Percentiles rank a stretch among this genome's conserved stretches.
Evolutionary conservation across 2,329 filamentous ascomycete genomes (phyloP).

Genomic region (Diaporthe eres): DNA sequence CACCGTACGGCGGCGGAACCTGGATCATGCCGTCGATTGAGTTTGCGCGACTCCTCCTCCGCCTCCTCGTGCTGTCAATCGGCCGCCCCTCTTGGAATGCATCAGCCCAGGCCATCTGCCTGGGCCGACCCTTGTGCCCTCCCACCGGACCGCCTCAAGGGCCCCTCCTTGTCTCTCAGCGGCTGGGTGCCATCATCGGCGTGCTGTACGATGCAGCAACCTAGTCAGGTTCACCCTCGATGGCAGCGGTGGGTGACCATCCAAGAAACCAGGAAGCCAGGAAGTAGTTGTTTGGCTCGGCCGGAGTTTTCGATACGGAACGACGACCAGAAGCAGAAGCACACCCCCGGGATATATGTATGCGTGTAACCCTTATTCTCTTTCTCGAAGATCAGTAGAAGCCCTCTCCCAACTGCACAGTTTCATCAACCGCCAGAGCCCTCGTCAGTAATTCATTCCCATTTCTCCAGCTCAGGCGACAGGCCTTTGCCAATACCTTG

Average conservation of each 20-base stretch:
- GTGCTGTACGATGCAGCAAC: neutral
- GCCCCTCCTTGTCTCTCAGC: slow-evolving; percentile 27
- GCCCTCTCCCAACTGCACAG: neutral
- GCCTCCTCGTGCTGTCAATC: slow-evolving; percentile 19
- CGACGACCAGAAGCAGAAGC: slow-evolving; percentile 1
- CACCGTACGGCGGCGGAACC: slow-evolving; percentile 13
- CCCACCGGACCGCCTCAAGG: neutral
- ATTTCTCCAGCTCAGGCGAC: neutral
- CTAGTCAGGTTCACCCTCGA: slow-evolving; percentile 26
- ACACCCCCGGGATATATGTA: slow-evolving; percentile 24
- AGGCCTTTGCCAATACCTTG: neutral
- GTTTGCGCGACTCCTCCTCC: slow-evolving; percentile 22
- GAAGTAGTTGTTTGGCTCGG: slow-evolving; percentile 8
- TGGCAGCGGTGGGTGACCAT: neutral
- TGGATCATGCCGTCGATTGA: slow-evolving; percentile 31
- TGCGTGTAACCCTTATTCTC: neutral
- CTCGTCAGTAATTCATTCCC: neutral
- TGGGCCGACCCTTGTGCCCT: slow-evolving; percentile 9
- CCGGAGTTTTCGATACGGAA: slow-evolving; percentile 12
- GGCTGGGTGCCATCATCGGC: slow-evolving; percentile 30
- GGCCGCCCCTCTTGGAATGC: slow-evolving; percentile 15
- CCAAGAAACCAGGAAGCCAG: slow-evolving; percentile 2
- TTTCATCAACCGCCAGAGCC: slow-evolving; percentile 15
- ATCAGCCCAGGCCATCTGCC: slow-evolving; percentile 27
- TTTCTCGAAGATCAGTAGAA: neutral